Base-by-base conservation (phyloP, 2,329 filamentous ascomycete species). In the Fusarium begoniae region DNA sequence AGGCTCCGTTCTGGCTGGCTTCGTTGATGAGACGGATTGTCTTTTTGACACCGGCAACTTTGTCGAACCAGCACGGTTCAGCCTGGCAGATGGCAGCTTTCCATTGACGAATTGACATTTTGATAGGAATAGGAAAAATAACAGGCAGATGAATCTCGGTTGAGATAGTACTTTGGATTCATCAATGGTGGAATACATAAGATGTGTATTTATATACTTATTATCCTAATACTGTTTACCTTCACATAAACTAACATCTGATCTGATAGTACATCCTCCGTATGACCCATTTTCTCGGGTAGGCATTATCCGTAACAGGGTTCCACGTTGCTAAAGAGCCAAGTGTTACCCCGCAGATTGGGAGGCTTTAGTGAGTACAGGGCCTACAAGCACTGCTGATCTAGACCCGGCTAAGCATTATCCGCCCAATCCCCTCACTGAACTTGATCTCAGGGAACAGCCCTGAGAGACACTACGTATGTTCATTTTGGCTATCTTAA, bases 31-130 rank as follows among this genome's bases (percentile, higher is more conserved):
- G 56, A 2, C 24, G 20, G n/a, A 59, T 59, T 17, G 56, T 38
- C 35, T 59, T 59, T n/a, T 40, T 48, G 26, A 59, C 37, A 26
- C 10, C 56, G 7, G 56, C 43, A 10, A 28, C 32, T 48, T 59
- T 59, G 30, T 59, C 56, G 15, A 59, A 59, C 56, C 56, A 59
- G 12, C 56, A 59, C 18, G 56, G 56, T 17, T 59, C 44, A 15
- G 56, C 56, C 24, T 59, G 56, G 26, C 56, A 59, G 3, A 59
- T 38, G 10, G 56, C 56, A 1, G 56, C 43, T 24, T 59, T 59
- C 56, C 59, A 62, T 32, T 62, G 50, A 13, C 59, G 59, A 4
- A 57, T 56, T 14, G 41, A 62, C 59, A 62, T 62, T n/a, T 13
- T 22, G 35, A 4, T 28, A 9, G 32, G 13, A 35, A 0, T 35